Percentiles rank a stretch among this genome's conserved stretches.
Evolutionary conservation across 2,329 filamentous ascomycete genomes (phyloP).

Genomic region (Epicoccum nigrum): DNA sequence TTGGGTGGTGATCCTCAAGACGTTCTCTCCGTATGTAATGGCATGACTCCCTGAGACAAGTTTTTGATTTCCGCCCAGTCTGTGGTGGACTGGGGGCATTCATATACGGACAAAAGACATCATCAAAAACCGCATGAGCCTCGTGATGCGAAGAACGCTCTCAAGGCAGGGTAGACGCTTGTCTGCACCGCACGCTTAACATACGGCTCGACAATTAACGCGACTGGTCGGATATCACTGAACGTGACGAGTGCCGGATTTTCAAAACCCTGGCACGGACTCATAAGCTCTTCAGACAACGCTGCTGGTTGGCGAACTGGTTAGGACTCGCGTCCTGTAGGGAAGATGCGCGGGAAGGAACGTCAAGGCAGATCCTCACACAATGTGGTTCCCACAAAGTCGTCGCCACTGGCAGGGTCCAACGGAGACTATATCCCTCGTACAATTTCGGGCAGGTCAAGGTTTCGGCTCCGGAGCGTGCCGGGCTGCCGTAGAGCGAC

Average conservation of each 20-base stretch:
- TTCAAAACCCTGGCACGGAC: constrained; percentile 58
- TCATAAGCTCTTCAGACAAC: constrained; percentile 47
- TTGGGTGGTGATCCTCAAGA: constrained; percentile 25
- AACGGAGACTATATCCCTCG: constrained; percentile 23
- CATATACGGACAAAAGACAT: constrained; percentile 89
- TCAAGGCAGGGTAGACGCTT: constrained; percentile 59
- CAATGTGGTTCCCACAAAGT: constrained; percentile 24
- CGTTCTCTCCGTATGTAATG: constrained; percentile 74
- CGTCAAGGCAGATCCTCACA: constrained; percentile 28
- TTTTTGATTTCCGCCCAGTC: constrained; percentile 88
- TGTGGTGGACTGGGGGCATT: constrained; percentile 62
- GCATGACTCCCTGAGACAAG: constrained; percentile 88
- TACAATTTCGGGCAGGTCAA: constrained; percentile 18
- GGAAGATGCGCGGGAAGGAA: constrained; percentile 58
- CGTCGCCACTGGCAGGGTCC: constrained; percentile 36
- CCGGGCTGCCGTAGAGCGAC: constrained; percentile 42
- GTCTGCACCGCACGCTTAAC: constrained; percentile 59
- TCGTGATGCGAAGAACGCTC: constrained; percentile 29
- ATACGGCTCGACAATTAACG: constrained; percentile 68
- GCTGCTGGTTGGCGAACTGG: constrained; percentile 53
- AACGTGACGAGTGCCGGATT: constrained; percentile 54
- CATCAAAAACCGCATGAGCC: constrained; percentile 82
- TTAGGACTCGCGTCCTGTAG: constrained; percentile 46
- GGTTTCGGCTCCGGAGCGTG: constrained; percentile 47
- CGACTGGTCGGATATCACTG: constrained; percentile 65